Base-by-base conservation (phyloP, 495 filamentous ascomycete species). In the Hypoxylon crocopeplum region DNA sequence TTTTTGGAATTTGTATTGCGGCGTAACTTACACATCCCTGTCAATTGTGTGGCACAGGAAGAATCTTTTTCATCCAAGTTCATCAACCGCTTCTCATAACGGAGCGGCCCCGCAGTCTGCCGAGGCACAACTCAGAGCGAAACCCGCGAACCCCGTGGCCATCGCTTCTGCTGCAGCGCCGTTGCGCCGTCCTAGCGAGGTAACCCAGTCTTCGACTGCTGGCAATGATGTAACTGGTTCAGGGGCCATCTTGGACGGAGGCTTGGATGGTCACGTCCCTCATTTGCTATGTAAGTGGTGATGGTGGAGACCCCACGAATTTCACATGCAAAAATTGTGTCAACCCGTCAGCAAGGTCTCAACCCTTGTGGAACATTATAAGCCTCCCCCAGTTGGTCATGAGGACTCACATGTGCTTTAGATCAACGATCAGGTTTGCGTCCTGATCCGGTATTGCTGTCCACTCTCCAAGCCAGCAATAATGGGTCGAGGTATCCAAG, bases 241-340 rank as follows among this genome's bases (percentile, higher is more conserved):
- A 46, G 69, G 62, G 44, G 40, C 59, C n/a, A 55, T 65, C 41
- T 48, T 64, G 29, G 64, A 60, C 27, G 64, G 51, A 29, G 60
- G 66, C 21, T 34, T 59, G 27, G 68, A 70, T 21, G 56, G 69
- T 53, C 84, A 87, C 72, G 79, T 82, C 46, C 82, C 86, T 48
- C 84, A 87, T 71, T 74, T 84, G 37, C 77, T 84, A 66, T 84
- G 83, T 86, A 76, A 75, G 83, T 79, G 39, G 42, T 44, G 33
- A 36, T 51, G 51, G 48, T 66, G 44, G 30, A 8, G 32, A 15
- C 29, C 48, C 45, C 45, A 39, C 37, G 37, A 56, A 59, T 41
- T 64, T 67, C 68, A 63, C 61, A 66, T 68, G 68, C 21, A 47
- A 64, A 57, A 61, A 24, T 25, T 13, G 12, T 36, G 25, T 36